These are phyloP conservation scores for Penicillium ochrochloron DNA, from an alignment of 495 filamentous ascomycete species.

Conservation along the genomic window DNA sequence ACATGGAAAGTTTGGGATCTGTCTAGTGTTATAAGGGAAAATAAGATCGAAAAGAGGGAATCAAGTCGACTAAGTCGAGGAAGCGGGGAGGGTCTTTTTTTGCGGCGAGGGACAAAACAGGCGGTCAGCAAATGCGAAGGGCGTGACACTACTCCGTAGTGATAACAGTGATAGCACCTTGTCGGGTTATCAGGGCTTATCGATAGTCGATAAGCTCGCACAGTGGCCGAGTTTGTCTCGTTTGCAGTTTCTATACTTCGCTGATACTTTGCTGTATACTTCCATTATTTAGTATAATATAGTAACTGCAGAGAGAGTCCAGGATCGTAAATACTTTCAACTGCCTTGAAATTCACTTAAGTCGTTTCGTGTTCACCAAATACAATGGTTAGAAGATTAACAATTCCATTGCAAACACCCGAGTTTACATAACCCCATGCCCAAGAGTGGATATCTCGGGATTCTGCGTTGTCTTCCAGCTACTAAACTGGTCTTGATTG, in stretches of 20 bases:
- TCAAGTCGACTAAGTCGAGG: conserved; percentile 11
- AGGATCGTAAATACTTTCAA: background rate
- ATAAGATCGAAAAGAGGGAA: background rate
- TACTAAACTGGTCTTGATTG: conserved; percentile 9
- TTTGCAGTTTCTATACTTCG: conserved; percentile 1
- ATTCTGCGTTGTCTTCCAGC: background rate
- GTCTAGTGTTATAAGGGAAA: background rate
- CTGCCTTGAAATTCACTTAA: background rate
- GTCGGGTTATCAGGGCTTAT: conserved; percentile 14
- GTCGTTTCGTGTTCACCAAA: background rate
- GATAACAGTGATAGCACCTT: background rate
- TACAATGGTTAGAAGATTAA: background rate
- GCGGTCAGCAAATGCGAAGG: conserved; percentile 31
- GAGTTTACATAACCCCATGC: conserved; percentile 9
- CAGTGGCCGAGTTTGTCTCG: conserved; percentile 14
- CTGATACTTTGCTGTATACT: too few species aligned
- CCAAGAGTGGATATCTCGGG: conserved; percentile 22
- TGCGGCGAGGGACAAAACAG: conserved; percentile 24
- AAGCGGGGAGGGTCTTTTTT: conserved; percentile 18
- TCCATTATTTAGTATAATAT: too few species aligned
- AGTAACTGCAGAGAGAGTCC: background rate
- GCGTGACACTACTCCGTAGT: background rate
- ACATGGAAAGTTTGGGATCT: conserved; percentile 20
- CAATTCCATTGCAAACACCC: background rate
- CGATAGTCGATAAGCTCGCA: conserved; percentile 13